Conservation (phyloP, 106 monocot species). For the Vanilla planifolia region DNA sequence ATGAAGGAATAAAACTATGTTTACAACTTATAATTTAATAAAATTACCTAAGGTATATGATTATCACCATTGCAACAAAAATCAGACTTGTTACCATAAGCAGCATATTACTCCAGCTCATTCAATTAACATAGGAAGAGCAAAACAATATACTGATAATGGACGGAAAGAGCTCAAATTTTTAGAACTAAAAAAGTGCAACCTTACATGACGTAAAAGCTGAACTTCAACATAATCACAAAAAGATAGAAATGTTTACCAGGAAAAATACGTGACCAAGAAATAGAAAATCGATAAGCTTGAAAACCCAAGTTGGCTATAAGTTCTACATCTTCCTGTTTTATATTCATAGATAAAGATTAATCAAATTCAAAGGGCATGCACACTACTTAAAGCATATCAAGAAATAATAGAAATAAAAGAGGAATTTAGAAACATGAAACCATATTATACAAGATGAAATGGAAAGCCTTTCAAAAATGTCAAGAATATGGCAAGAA, state of each 20-base stretch:
- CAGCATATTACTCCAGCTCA: too few species aligned
- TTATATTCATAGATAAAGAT: background rate
- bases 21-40: too few species aligned
- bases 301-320: slow-evolving; percentile 75
- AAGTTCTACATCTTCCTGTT: slow-evolving; percentile 90
- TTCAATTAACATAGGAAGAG: too few species aligned
- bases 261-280: slow-evolving; percentile 94
- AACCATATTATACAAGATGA: background rate
- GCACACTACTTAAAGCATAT: background rate
- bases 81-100: too few species aligned
- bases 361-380: background rate
- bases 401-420: background rate
- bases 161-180: background rate
- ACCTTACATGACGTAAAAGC: background rate
- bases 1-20: too few species aligned
- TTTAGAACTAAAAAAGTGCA: background rate
- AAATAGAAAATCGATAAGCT: slow-evolving; percentile 93
- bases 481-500: background rate
- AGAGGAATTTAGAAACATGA: background rate
- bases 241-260: slow-evolving; percentile 21
- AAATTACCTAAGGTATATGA: too few species aligned
- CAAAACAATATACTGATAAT: too few species aligned
- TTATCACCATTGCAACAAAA: too few species aligned
- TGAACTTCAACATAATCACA: background rate
- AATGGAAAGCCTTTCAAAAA: background rate